Conservation (phyloP, 2,329 filamentous ascomycete genomes). For the Bimuria novae-zelandiae region DNA sequence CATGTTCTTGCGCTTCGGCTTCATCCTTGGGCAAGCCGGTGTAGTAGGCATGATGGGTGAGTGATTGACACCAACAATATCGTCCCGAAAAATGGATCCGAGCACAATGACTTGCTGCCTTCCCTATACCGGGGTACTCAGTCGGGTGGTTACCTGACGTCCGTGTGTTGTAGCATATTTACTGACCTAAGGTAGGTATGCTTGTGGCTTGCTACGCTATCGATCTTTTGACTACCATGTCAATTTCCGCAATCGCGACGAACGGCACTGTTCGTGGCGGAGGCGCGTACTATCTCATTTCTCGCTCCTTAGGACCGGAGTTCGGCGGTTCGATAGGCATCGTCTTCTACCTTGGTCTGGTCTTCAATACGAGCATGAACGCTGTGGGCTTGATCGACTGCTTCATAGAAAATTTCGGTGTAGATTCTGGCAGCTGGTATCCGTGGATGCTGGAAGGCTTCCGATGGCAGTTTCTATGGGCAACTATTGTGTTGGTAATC, state of each 20-base stretch:
- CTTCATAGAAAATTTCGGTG: slow-evolving; percentile 74
- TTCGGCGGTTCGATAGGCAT: slow-evolving; percentile 88
- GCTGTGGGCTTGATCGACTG: slow-evolving; percentile 85
- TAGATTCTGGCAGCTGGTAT: slow-evolving; percentile 59
- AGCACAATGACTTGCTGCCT: too few relatives aligned
- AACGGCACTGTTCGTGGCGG: slow-evolving; percentile 88
- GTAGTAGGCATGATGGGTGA: slow-evolving; percentile 78
- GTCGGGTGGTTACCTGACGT: too few relatives aligned
- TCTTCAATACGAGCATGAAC: slow-evolving; percentile 83
- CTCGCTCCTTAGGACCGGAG: slow-evolving; percentile 81
- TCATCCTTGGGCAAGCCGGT: slow-evolving; percentile 80
- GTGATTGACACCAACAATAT: slow-evolving; percentile 33
- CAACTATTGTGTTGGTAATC: slow-evolving; percentile 70
- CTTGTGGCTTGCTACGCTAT: slow-evolving; percentile 77
- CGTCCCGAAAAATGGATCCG: too few relatives aligned
- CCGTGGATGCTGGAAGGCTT: slow-evolving; percentile 70
- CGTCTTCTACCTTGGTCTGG: slow-evolving; percentile 86
- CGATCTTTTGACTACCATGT: slow-evolving; percentile 82
- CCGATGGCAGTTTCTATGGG: slow-evolving; percentile 77
- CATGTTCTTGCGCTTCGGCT: slow-evolving; percentile 89
- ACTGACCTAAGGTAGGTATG: slow-evolving; percentile 59
- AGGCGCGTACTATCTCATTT: slow-evolving; percentile 88
- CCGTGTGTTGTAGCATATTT: too few relatives aligned
- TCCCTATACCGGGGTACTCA: not conserved
- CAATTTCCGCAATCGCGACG: slow-evolving; percentile 84